Percentiles rank a stretch among this genome's conserved stretches.
Conservation (phyloP, 2,329 filamentous ascomycete species). For the Phyllosticta citribraziliensis region DNA sequence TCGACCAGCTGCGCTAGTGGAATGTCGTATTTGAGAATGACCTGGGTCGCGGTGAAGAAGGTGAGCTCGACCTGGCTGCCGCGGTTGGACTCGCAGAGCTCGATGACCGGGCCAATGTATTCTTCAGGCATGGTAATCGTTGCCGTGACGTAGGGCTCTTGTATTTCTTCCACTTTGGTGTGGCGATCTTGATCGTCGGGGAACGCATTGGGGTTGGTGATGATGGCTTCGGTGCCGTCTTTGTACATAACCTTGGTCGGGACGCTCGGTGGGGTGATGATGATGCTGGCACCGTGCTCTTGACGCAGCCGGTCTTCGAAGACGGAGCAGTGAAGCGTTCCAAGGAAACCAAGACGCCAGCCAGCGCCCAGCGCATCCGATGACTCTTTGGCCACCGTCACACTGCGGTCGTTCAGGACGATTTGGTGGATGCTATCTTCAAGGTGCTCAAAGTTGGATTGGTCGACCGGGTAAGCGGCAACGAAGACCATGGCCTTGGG, state of each 20-base stretch:
- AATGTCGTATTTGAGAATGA: constrained; percentile 87
- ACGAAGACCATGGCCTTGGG: constrained; percentile 99
- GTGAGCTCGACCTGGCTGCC: constrained; percentile 80
- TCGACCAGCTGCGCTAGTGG: constrained; percentile 87
- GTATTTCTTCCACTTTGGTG: constrained; percentile 48
- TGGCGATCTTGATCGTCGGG: constrained; percentile 56
- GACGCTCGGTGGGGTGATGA: constrained; percentile 92
- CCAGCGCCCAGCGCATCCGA: constrained; percentile 89
- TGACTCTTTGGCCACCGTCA: constrained; percentile 87
- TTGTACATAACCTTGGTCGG: constrained; percentile 77
- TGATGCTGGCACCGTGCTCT: constrained; percentile 89
- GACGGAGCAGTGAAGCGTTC: constrained; percentile 97
- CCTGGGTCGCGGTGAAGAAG: constrained; percentile 85
- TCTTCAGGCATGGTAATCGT: constrained; percentile 90
- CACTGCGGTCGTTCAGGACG: constrained; percentile 86
- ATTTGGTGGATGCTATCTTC: constrained; percentile 93
- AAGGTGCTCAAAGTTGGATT: constrained; percentile 73
- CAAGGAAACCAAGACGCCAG: constrained; percentile 88
- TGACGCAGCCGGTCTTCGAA: constrained; percentile 92
- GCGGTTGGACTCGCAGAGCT: constrained; percentile 82
- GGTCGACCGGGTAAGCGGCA: constrained; percentile 88
- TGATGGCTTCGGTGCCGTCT: constrained; percentile 66
- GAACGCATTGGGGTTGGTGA: constrained; percentile 81
- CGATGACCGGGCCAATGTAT: constrained; percentile 88
- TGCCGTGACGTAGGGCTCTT: constrained; percentile 67